Percentiles rank a stretch among this genome's conserved stretches.
These are phyloP conservation scores for Cichorium intybus DNA, from an alignment of 140 eudicot genomes.

Conservation along the genomic window DNA sequence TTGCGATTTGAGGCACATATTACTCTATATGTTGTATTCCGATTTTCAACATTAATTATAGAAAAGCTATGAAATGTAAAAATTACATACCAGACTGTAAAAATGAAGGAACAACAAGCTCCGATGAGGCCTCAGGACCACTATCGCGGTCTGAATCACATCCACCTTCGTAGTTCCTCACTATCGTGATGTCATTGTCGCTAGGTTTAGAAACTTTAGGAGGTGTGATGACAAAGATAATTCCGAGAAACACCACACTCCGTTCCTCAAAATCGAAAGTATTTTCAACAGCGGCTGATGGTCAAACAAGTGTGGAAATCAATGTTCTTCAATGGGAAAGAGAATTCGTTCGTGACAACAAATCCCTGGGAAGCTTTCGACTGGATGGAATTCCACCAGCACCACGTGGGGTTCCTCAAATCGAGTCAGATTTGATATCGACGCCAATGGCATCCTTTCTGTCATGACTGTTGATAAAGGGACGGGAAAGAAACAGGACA, in stretches of 20 bases:
- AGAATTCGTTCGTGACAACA: conserved; percentile 64
- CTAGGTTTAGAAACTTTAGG: conserved; percentile 69
- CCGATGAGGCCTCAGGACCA: too few species aligned
- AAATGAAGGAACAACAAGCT: too few species aligned
- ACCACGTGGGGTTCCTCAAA: conserved; percentile 73
- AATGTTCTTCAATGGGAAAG: conserved; percentile 70
- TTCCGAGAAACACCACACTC: conserved; percentile 60
- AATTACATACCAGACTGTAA: too few species aligned
- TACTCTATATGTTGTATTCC: too few species aligned
- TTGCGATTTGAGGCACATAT: too few species aligned
- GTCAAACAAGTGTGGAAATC: conserved; percentile 64
- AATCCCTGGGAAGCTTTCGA: conserved; percentile 60
- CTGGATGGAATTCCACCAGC: conserved; percentile 73
- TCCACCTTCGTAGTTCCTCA: too few species aligned
- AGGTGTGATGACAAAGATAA: conserved; percentile 73
- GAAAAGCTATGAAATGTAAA: too few species aligned
- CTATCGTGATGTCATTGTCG: conserved; percentile 55
- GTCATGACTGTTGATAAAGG: conserved; percentile 63
- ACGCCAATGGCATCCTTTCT: conserved; percentile 62
- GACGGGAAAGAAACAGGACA: conserved; percentile 71
- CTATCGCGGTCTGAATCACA: too few species aligned
- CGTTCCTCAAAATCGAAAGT: conserved; percentile 70
- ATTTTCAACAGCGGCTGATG: conserved; percentile 74
- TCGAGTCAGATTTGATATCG: too few species aligned
- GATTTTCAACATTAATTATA: too few species aligned